Evolutionary conservation across 306 rosid species (phyloP).

Genomic region (Vigna trinervia): DNA sequence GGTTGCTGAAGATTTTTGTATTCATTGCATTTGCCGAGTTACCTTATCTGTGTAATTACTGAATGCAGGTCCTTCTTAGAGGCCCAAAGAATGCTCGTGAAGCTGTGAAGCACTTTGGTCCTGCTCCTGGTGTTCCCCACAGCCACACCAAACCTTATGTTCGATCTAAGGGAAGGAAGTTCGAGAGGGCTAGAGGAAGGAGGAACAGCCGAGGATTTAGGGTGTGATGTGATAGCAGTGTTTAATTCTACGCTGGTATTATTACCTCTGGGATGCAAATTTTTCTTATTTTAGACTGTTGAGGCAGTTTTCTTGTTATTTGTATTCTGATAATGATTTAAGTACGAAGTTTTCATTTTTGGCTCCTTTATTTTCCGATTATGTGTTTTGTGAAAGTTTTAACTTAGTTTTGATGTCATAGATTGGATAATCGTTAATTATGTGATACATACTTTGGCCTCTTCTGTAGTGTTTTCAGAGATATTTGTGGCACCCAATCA

Average conservation of each 20-base stretch:
- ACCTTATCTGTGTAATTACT: not conserved
- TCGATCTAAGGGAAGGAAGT: slow-evolving; percentile 81
- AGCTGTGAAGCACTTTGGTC: slow-evolving; percentile 91
- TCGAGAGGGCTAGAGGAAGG: slow-evolving; percentile 83
- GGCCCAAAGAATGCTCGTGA: slow-evolving; percentile 88
- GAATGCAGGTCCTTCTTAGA: slow-evolving; percentile 73
- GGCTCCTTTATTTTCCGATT: not conserved
- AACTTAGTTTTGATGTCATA: slow-evolving; percentile 27
- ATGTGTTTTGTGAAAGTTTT: slow-evolving; percentile 11
- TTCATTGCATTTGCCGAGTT: not conserved
- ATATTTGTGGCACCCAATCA: too few relatives aligned
- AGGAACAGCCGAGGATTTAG: slow-evolving; percentile 82
- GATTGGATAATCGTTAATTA: not conserved
- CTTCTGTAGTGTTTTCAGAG: too few relatives aligned
- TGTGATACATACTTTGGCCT: not conserved
- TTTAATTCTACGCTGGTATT: slow-evolving; percentile 37
- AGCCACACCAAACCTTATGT: slow-evolving; percentile 83
- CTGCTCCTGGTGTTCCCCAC: slow-evolving; percentile 93
- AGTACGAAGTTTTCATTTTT: slow-evolving; percentile 26
- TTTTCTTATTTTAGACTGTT: slow-evolving; percentile 38
- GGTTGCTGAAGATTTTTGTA: not conserved
- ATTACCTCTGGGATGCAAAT: slow-evolving; percentile 39
- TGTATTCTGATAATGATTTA: slow-evolving; percentile 17
- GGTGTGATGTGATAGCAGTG: slow-evolving; percentile 51
- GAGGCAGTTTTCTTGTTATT: slow-evolving; percentile 35